Percentiles rank a stretch among this genome's conserved stretches.
Evolutionary conservation across 2,329 filamentous ascomycete genomes (phyloP).

Genomic region (Zymoseptoria pseudotritici): DNA sequence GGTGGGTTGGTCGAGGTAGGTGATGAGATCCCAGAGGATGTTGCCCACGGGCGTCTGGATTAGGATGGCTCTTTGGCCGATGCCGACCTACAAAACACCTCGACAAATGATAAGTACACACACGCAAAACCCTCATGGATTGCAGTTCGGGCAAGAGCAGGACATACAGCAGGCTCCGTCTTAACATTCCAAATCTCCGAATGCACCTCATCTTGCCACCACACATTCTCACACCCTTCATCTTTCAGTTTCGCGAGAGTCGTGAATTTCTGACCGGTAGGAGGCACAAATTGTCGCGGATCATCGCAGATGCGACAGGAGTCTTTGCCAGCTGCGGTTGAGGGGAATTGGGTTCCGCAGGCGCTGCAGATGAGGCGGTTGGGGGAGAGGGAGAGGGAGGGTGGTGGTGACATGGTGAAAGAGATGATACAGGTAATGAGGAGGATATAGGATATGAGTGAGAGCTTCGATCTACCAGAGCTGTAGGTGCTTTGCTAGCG

Average conservation of each 20-base stretch:
- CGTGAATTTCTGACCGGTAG: conserved; percentile 58
- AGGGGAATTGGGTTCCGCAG: conserved; percentile 64
- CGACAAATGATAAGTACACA: too few relatives aligned
- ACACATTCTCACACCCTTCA: conserved; percentile 42
- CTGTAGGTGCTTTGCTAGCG: too few relatives aligned
- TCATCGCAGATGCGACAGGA: conserved; percentile 65
- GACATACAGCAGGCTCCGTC: conserved; percentile 29
- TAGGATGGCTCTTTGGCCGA: conserved; percentile 67
- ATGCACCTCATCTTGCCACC: conserved; percentile 43
- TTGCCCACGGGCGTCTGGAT: conserved; percentile 60
- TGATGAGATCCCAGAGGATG: conserved; percentile 72
- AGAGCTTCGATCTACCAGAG: too few relatives aligned
- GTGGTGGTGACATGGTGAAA: neutral
- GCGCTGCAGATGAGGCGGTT: conserved; percentile 55
- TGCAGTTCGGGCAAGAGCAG: neutral
- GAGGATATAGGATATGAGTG: neutral
- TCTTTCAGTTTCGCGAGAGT: conserved; percentile 40
- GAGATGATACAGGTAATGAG: neutral
- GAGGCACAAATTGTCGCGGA: conserved; percentile 61
- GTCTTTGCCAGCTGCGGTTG: conserved; percentile 40
- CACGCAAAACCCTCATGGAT: too few relatives aligned
- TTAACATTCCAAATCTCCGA: conserved; percentile 38
- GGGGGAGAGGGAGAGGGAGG: neutral
- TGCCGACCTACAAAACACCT: conserved; percentile 45
- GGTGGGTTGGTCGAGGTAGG: conserved; percentile 60